Base-by-base conservation (phyloP, 371 early-diverging fungal species). In the Actinomucor elegans region DNA sequence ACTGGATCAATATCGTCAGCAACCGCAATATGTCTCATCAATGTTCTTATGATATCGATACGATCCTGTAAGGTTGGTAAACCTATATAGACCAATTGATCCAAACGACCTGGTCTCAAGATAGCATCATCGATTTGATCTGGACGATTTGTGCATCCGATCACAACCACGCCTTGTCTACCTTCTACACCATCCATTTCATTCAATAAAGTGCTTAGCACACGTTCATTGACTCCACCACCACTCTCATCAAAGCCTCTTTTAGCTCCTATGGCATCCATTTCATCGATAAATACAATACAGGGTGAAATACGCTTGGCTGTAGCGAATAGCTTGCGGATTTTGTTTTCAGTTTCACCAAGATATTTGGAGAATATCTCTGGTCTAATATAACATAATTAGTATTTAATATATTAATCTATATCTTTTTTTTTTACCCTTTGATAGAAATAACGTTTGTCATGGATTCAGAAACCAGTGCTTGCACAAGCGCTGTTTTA, bases 181-280 rank as follows among this genome's bases (percentile, higher is more conserved):
- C 79, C 86, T 53, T 85, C 80, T 1, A 89, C 84, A 33, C 93
- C 93, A 66, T 99, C 99, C 56, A 99, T 96, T 66, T 98, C 89
- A 46, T 89, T 91, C 42, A 92, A 64, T 5, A 92, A 50, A 4
- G 88, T 87, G 52, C 84, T 86, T 10, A 92, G 73, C 2, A 90
- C 83, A 20, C 91, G 73, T 52, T 93, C 93, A 55, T 87, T 85
- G 9, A 94, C 83, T 11, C 90, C 90, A 12, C 83, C 79, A 24
- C 83, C 84, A 17, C 80, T 85, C 11, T 65, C 54, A 29, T 68
- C 48, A 1, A 53, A 31, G 42, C 92, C 89, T 74, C 94, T 64
- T 34, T 84, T 86, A 2, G 91, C 78, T 12, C 89, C 93, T 27
- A 96, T 85, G 0, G 91, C 79, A 61, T 93, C 94, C 77, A 93